Evolutionary conservation across 2,329 filamentous ascomycete genomes (phyloP).

Genomic region (Sporothrix pallida): DNA sequence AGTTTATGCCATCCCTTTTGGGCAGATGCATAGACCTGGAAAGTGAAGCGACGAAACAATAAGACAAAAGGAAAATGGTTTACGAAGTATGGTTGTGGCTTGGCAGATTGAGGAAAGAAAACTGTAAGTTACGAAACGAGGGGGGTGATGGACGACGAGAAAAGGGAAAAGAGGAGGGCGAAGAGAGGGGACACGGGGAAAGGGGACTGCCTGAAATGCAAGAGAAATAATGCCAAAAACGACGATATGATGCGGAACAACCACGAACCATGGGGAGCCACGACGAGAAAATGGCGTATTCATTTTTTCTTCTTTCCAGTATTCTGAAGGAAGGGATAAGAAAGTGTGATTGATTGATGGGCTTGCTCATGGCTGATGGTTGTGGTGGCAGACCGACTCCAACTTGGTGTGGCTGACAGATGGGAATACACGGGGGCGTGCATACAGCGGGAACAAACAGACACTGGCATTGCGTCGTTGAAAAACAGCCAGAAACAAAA

Average conservation of each 20-base stretch:
- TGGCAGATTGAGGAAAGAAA: not conserved
- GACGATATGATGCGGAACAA: not conserved
- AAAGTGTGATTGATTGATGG: too few species aligned
- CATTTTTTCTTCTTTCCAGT: not conserved
- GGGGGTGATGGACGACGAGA: not conserved
- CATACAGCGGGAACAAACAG: not conserved
- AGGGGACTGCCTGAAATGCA: not conserved
- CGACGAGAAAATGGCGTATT: too few species aligned
- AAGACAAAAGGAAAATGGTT: not conserved
- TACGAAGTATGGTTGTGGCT: not conserved
- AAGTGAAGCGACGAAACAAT: not conserved
- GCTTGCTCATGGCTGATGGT: too few species aligned
- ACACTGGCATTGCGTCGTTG: too few species aligned
- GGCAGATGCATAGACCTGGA: not conserved
- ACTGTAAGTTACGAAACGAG: not conserved
- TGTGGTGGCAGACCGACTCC: too few species aligned
- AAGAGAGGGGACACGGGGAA: not conserved
- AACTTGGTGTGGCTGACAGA: not conserved
- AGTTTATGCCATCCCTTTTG: not conserved
- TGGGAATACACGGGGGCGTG: constrained; percentile 14
- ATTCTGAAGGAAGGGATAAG: too few species aligned
- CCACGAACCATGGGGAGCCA: too few species aligned
- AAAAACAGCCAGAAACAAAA: too few species aligned
- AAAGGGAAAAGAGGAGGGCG: not conserved
- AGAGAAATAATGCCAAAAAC: not conserved